These are phyloP conservation scores for Yarrowia sp. DNA, from an alignment of 805 yeast genomes.

Conservation along the genomic window DNA sequence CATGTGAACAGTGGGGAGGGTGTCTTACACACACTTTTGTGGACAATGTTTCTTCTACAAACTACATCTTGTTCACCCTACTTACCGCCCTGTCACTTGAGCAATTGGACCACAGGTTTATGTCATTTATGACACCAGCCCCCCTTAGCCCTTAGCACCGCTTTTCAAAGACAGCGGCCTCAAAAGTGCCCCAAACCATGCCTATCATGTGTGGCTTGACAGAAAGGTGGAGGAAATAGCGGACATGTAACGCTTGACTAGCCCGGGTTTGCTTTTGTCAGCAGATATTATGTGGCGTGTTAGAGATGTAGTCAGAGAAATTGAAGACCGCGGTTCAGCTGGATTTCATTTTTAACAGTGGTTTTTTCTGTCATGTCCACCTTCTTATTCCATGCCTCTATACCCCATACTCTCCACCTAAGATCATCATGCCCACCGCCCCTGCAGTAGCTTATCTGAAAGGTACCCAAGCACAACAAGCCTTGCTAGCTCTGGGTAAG, in stretches of 20 bases:
- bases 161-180: background rate
- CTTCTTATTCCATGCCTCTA: too few relatives aligned
- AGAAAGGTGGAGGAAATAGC: slow-evolving; percentile 16
- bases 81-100: too few relatives aligned
- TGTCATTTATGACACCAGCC: slow-evolving; percentile 7
- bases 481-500: background rate
- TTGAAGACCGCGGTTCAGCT: background rate
- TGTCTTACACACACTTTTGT: too few relatives aligned
- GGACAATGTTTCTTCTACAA: too few relatives aligned
- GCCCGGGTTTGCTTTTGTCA: slow-evolving; percentile 9
- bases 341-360: background rate
- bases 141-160: background rate
- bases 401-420: slow-evolving; percentile 2
- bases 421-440: slow-evolving; percentile 19
- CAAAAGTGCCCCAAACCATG: background rate
- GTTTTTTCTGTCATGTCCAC: background rate
- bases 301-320: background rate
- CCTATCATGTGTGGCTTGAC: background rate
- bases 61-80: too few relatives aligned
- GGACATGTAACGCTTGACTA: slow-evolving; percentile 17
- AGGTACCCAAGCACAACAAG: background rate
- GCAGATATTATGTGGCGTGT: background rate
- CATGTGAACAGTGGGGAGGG: background rate
- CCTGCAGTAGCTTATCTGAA: slow-evolving; percentile 24
- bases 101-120: too few relatives aligned